phyloP scores from a whole-genome alignment of 495 filamentous ascomycete genomes.

The Penicillium pulvis region DNA sequence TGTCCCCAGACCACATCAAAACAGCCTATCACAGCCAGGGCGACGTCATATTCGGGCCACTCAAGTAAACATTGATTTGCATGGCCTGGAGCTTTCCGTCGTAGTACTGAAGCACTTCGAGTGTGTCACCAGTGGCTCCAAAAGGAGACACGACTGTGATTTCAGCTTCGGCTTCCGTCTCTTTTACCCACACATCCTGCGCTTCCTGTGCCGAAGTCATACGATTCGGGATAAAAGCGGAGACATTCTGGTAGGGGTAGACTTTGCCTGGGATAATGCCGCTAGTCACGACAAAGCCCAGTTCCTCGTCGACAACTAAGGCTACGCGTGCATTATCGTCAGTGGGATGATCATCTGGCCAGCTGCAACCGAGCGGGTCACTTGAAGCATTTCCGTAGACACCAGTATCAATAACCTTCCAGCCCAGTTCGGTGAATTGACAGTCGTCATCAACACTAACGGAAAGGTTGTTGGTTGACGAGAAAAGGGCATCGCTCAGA shows the following conservation, averaged over 20 bases:
- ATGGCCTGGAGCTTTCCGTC: slow-evolving; percentile 12
- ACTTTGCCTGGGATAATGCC: slow-evolving; percentile 10
- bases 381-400: slow-evolving; percentile 5
- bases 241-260: slow-evolving; percentile 12
- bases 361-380: slow-evolving; percentile 10
- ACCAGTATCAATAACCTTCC: slow-evolving; percentile 14
- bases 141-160: background rate
- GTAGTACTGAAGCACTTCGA: slow-evolving; percentile 16
- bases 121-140: slow-evolving; percentile 11
- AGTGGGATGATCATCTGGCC: slow-evolving; percentile 9
- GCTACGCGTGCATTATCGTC: slow-evolving; percentile 6
- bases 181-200: slow-evolving; percentile 12
- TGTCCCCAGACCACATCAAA: background rate
- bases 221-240: slow-evolving; percentile 12
- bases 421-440: slow-evolving; percentile 13
- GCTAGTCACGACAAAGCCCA: slow-evolving; percentile 15
- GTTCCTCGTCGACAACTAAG: slow-evolving; percentile 14
- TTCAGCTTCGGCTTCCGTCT: slow-evolving; percentile 1
- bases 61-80: slow-evolving; percentile 20
- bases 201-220: slow-evolving; percentile 9
- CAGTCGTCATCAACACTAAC: slow-evolving; percentile 7
- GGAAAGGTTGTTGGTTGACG: background rate
- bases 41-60: slow-evolving; percentile 11
- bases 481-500: background rate
- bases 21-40: slow-evolving; percentile 5